Conservation (phyloP, 129 eudicot genomes). For the Dittrichia graveolens region DNA sequence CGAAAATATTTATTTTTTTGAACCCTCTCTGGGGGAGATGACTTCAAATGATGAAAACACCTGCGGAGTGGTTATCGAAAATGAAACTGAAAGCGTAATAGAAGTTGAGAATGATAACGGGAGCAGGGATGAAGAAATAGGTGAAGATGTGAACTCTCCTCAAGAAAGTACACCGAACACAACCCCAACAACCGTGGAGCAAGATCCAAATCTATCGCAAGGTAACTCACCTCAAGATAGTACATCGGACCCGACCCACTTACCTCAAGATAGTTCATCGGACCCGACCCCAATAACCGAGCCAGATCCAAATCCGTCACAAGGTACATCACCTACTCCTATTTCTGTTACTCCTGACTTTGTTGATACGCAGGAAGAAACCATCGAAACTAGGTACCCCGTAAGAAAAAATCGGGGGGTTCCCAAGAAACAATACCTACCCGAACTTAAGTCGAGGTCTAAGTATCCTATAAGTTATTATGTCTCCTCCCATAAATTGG, state of each 20-base stretch:
- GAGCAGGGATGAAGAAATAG: constrained; percentile 7
- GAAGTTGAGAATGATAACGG: background rate
- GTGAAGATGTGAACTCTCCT: constrained; percentile 11
- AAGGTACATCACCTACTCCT: constrained; percentile 4
- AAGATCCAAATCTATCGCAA: constrained; percentile 8
- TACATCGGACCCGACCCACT: no score
- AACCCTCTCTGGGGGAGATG: constrained; percentile 16
- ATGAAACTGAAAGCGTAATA: background rate
- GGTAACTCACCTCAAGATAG: no score
- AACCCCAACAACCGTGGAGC: no score
- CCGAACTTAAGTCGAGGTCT: constrained; percentile 13
- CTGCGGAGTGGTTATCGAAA: background rate
- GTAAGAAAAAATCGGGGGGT: constrained; percentile 10
- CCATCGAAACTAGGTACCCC: constrained; percentile 16
- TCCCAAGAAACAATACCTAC: constrained; percentile 19
- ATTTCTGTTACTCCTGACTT: background rate
- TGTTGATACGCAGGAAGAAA: constrained; percentile 13
- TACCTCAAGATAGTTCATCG: no score
- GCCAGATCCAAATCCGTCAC: no score
- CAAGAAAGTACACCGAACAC: constrained; percentile 19
- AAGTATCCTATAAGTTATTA: constrained; percentile 28
- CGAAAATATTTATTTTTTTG: background rate
- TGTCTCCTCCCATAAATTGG: constrained; percentile 15
- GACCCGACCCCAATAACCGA: no score
- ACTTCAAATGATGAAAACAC: background rate